Base-by-base conservation (phyloP, 441 rosid species). In the Brassica balearica region DNA sequence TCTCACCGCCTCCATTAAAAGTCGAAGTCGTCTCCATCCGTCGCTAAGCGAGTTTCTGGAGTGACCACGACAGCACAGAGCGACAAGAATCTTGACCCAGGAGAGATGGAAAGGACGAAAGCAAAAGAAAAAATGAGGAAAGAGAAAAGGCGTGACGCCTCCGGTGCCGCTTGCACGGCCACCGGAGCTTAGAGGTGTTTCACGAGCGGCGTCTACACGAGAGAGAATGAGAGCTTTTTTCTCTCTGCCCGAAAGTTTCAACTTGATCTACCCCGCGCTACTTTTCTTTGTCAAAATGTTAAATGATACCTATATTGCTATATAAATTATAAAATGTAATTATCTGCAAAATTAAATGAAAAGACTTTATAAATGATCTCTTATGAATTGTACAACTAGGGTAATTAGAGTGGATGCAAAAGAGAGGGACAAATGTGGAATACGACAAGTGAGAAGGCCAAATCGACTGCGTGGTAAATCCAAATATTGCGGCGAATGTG, bases 351-450 rank as follows among this genome's bases (percentile, higher is more conserved):
- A 1, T 12, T 3, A 23, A 65, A 38, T 17, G 22, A 65, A 62
- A 34, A 8, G 17, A 34, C 14, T 62, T 63, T 76, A 41, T 43
- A 58, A 53, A 5, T 38, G 11, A 25, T 61, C 41, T 69, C 36
- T 69, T 5, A 9, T 76, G 64, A 32, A 61, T 46, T 62, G 11
- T 66, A 19, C 22, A 27, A 58, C 29, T 11, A 41, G 10, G 48
- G 2, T 64, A 64, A 63, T 14, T 34, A 53, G 38, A 48, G n/a
- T 61, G 63, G 2, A 68, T 27, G 69, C 71, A 68, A 68, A 73
- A 55, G 82, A 53, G 67, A 79, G 38, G 43, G 82, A 79, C 75
- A 80, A 65, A 65, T 65, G 68, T 80, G 68, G 68, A 80, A 80
- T n/a, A 75, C 59, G 76, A 75, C 82, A 65, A 58, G 72, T 75